These are phyloP conservation scores for Nemophila menziesii DNA, from an alignment of 257 asterid species.

Conservation along the genomic window DNA sequence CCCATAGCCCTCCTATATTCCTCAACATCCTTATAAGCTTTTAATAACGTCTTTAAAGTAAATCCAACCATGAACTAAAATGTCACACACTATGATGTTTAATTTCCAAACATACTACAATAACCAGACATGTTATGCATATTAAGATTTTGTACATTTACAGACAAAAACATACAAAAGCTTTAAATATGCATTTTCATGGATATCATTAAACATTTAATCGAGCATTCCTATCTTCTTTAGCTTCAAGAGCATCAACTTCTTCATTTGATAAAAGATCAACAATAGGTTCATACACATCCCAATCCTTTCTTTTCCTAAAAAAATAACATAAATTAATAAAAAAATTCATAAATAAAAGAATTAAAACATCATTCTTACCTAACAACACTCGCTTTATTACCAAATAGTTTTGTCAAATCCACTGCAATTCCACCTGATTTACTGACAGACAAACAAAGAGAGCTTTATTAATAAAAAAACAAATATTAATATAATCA, in stretches of 20 bases:
- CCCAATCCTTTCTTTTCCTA: slow-evolving; percentile 92
- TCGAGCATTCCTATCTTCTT: slow-evolving; percentile 51
- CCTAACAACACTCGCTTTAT: slow-evolving; percentile 67
- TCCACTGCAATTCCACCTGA: slow-evolving; percentile 65
- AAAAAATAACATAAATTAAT: neutral
- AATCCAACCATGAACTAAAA: too few relatives aligned
- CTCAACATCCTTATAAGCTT: too few relatives aligned
- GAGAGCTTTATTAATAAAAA: slow-evolving; percentile 8
- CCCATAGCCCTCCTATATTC: too few relatives aligned
- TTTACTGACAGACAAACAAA: slow-evolving; percentile 43
- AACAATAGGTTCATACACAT: slow-evolving; percentile 63
- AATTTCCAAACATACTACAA: too few relatives aligned
- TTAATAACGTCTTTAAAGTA: too few relatives aligned
- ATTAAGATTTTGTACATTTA: too few relatives aligned
- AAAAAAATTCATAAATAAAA: neutral
- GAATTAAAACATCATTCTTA: slow-evolving; percentile 13
- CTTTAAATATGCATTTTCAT: neutral
- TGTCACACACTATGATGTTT: too few relatives aligned
- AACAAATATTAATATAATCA: neutral
- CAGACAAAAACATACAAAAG: neutral
- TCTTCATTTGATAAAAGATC: slow-evolving; percentile 74
- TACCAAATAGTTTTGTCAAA: slow-evolving; percentile 70
- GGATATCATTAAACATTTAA: neutral
- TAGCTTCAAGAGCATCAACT: slow-evolving; percentile 82
- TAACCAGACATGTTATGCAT: too few relatives aligned